Evolutionary conservation across 2,329 filamentous ascomycete species (phyloP).

Genomic region (Calonectria pseudoreteaudii): DNA sequence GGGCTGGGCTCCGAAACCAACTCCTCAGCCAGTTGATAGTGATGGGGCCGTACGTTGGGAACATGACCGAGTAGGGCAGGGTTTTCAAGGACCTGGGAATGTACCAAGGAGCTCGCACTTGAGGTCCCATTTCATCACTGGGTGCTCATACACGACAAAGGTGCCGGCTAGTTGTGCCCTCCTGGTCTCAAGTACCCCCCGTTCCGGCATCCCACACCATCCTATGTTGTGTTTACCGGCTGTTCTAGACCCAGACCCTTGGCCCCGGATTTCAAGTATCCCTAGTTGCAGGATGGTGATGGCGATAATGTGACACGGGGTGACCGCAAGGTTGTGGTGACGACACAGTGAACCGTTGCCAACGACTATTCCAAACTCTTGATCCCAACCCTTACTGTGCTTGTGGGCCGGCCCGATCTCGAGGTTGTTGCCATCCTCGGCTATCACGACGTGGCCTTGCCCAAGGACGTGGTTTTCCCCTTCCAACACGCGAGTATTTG

Average conservation of each 20-base stretch:
- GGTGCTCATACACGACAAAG: conserved; percentile 46
- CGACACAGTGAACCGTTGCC: conserved; percentile 61
- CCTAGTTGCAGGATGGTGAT: conserved; percentile 62
- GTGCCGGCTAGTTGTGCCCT: conserved; percentile 52
- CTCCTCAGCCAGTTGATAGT: conserved; percentile 41
- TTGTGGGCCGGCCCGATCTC: conserved; percentile 54
- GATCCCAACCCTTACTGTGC: conserved; percentile 56
- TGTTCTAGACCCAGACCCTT: conserved; percentile 49
- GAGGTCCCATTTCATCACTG: conserved; percentile 43
- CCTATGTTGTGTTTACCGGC: conserved; percentile 57
- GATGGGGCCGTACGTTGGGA: conserved; percentile 35
- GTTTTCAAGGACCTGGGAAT: conserved; percentile 47
- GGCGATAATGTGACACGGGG: conserved; percentile 51
- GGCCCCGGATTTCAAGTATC: conserved; percentile 46
- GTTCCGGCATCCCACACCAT: conserved; percentile 50
- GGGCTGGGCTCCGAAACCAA: conserved; percentile 49
- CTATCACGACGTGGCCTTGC: conserved; percentile 36
- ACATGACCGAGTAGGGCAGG: conserved; percentile 37
- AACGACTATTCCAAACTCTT: conserved; percentile 55
- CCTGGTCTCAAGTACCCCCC: conserved; percentile 54
- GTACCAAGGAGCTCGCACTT: conserved; percentile 32
- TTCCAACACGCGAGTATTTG: conserved; percentile 55
- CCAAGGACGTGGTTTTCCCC: conserved; percentile 46
- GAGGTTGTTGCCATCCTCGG: conserved; percentile 49
- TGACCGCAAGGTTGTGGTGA: conserved; percentile 56